phyloP scores from a whole-genome alignment of 129 eudicot genomes.

The Ambrosia artemisiifolia region DNA sequence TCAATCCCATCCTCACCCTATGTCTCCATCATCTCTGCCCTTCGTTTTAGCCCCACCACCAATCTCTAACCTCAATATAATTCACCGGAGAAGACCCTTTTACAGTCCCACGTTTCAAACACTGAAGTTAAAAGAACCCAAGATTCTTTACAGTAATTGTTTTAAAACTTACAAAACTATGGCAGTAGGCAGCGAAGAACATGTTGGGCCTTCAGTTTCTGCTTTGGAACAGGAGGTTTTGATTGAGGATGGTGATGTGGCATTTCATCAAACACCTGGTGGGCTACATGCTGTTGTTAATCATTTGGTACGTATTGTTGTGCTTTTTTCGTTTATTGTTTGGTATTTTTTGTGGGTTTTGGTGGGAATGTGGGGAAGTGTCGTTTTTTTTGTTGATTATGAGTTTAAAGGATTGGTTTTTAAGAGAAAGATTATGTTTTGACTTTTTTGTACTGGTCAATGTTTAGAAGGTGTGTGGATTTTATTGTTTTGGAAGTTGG shows the following conservation, averaged over 20 bases:
- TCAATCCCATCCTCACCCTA: background rate
- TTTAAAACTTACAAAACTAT: background rate
- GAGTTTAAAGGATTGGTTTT: background rate
- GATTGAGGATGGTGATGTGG: constrained; percentile 22
- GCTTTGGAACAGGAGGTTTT: constrained; percentile 49
- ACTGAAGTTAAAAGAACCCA: constrained; percentile 11
- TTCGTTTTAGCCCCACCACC: constrained; percentile 5
- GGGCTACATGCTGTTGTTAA: constrained; percentile 48
- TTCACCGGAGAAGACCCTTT: too few species aligned
- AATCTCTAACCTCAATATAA: background rate
- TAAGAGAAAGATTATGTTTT: background rate
- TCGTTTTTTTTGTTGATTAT: background rate
- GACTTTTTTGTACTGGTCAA: background rate
- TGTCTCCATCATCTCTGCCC: constrained; percentile 12
- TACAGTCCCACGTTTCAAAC: background rate
- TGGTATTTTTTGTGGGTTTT: background rate
- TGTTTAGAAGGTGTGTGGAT: too few species aligned
- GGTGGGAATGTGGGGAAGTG: too few species aligned
- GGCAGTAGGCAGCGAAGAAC: constrained; percentile 20
- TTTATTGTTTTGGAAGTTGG: background rate
- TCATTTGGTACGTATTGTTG: constrained; percentile 43
- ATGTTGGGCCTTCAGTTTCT: constrained; percentile 7
- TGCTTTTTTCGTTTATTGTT: background rate
- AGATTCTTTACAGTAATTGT: background rate
- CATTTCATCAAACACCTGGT: constrained; percentile 24